phyloP scores from a whole-genome alignment of 257 asterid genomes.

The Echium plantagineum region DNA sequence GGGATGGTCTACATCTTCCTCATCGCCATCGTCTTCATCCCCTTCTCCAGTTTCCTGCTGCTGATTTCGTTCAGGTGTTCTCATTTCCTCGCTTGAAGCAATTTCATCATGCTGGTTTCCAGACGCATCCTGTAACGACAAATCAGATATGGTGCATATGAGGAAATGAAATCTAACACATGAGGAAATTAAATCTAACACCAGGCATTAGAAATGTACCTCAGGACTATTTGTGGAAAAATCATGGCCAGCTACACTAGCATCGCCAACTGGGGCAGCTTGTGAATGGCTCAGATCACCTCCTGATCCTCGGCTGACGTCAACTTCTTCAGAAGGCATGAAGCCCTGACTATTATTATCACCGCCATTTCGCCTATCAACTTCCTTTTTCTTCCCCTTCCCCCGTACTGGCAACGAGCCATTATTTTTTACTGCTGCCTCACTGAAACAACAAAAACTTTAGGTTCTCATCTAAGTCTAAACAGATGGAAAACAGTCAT shows the following conservation, averaged over 20 bases:
- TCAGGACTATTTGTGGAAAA: constrained; percentile 58
- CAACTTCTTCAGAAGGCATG: constrained; percentile 26
- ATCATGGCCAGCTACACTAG: constrained; percentile 30
- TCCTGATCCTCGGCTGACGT: constrained; percentile 23
- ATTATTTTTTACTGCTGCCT: constrained; percentile 38
- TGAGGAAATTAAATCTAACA: too few species aligned
- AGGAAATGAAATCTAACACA: neutral
- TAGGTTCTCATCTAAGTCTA: neutral
- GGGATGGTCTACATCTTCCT: constrained; percentile 57
- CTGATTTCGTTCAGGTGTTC: constrained; percentile 30
- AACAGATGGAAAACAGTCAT: neutral
- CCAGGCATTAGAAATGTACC: neutral
- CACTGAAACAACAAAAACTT: constrained; percentile 28
- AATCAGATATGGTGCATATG: constrained; percentile 6
- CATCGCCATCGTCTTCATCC: constrained; percentile 39
- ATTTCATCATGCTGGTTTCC: constrained; percentile 24
- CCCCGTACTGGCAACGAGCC: constrained; percentile 37
- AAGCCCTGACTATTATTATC: constrained; percentile 13
- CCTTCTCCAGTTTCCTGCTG: constrained; percentile 27
- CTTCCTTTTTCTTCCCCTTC: constrained; percentile 30
- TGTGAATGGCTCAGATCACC: constrained; percentile 31
- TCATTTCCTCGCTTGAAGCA: constrained; percentile 50
- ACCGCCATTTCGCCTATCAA: constrained; percentile 6
- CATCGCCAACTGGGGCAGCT: constrained; percentile 18
- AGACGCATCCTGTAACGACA: constrained; percentile 27